These are phyloP conservation scores for Trametes meyenii DNA, from an alignment of 768 basidiomycete species.

Conservation along the genomic window DNA sequence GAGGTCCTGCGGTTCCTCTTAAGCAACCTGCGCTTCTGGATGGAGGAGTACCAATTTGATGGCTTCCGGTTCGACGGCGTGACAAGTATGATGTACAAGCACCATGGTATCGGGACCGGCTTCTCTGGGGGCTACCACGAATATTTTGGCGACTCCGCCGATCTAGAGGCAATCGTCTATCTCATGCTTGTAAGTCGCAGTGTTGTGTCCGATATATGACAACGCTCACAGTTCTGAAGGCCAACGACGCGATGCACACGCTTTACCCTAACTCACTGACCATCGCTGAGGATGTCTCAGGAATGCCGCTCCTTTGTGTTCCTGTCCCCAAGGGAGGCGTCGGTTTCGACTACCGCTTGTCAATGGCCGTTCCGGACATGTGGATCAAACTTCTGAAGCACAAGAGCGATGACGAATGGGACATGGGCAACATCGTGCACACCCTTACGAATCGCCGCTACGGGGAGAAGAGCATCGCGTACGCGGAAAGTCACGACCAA, in stretches of 20 bases:
- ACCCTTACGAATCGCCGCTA: constrained; percentile 89
- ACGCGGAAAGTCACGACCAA: constrained; percentile 97
- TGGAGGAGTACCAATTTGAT: constrained; percentile 95
- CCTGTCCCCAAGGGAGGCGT: constrained; percentile 83
- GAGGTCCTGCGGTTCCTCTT: constrained; percentile 95
- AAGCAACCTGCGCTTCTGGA: constrained; percentile 93
- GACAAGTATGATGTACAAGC: constrained; percentile 98
- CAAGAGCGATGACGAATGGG: constrained; percentile 83
- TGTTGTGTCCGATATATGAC: neutral
- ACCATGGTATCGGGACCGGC: constrained; percentile 97
- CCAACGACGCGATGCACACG: constrained; percentile 86
- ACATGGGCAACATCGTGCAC: constrained; percentile 82
- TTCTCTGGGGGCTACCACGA: constrained; percentile 99
- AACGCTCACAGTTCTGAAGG: constrained; percentile 47
- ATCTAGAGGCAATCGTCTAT: constrained; percentile 90
- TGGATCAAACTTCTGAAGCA: constrained; percentile 99
- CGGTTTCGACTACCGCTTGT: constrained; percentile 97
- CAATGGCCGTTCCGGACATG: constrained; percentile 99
- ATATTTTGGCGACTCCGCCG: constrained; percentile 87
- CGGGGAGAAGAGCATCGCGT: constrained; percentile 89
- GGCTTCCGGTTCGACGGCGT: constrained; percentile 99
- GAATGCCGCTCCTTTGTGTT: constrained; percentile 93
- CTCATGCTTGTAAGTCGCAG: constrained; percentile 84
- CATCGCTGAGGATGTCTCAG: constrained; percentile 98
- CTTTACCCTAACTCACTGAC: constrained; percentile 83